Conservation (phyloP, 257 asterid species). For the Solanum lycopersicoides region DNA sequence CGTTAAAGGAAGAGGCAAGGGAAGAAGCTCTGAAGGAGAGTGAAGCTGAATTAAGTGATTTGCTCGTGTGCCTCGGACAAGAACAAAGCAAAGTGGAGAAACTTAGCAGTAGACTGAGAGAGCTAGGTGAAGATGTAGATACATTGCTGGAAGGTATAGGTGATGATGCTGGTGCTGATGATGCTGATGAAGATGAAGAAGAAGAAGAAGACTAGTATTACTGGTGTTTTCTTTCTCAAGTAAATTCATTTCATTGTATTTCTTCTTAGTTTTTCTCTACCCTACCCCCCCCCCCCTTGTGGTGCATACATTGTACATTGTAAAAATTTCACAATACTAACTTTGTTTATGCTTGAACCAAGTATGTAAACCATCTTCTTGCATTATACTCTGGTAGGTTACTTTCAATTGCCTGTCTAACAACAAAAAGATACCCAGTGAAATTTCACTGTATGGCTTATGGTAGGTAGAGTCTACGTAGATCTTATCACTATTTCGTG, state of each 20-base stretch:
- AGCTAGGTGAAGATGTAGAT: slow-evolving; percentile 78
- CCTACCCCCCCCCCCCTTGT: neutral
- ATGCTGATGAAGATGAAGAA: slow-evolving; percentile 52
- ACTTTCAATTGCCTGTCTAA: neutral
- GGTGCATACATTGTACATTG: neutral
- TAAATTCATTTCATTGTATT: neutral
- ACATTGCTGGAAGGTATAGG: slow-evolving; percentile 62
- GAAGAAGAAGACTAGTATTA: slow-evolving; percentile 31
- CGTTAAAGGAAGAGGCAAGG: slow-evolving; percentile 65
- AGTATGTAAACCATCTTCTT: neutral
- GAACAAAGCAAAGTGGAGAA: slow-evolving; percentile 93
- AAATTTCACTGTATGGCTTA: neutral
- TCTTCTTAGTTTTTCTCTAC: neutral
- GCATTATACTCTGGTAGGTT: neutral
- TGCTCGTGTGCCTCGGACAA: slow-evolving; percentile 94
- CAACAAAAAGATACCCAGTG: neutral
- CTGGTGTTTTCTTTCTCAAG: neutral
- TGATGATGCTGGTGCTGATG: slow-evolving; percentile 53
- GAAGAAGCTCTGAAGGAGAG: slow-evolving; percentile 87
- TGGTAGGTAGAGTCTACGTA: neutral
- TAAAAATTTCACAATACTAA: neutral
- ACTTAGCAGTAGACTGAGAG: slow-evolving; percentile 54
- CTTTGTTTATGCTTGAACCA: neutral
- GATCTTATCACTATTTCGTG: neutral
- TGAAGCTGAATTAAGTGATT: slow-evolving; percentile 73